Conservation (phyloP, 805 yeast genomes). For the Ogataea minuta region DNA sequence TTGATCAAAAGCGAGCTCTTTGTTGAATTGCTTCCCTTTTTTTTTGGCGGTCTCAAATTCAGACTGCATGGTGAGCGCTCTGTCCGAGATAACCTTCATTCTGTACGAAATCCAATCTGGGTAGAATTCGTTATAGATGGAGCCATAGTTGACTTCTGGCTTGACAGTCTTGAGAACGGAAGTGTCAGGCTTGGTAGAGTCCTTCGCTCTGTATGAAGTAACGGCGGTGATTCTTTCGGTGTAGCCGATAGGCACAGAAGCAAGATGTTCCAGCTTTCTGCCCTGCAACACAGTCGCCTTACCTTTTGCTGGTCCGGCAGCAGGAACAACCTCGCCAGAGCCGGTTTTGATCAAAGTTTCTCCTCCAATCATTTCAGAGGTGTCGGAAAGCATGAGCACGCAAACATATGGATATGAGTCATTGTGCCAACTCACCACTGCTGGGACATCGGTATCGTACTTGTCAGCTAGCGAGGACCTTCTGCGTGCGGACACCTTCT, state of each 20-base stretch:
- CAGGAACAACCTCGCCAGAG: slow-evolving; percentile 33
- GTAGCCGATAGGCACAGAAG: slow-evolving; percentile 41
- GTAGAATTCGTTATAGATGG: slow-evolving; percentile 39
- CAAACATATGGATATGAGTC: slow-evolving; percentile 67
- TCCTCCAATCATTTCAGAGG: slow-evolving; percentile 58
- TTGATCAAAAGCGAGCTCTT: slow-evolving; percentile 34
- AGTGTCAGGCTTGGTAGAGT: slow-evolving; percentile 36
- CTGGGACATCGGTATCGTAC: slow-evolving; percentile 42
- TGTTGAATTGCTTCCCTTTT: slow-evolving; percentile 36
- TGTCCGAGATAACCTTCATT: slow-evolving; percentile 34
- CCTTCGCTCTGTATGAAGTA: slow-evolving; percentile 41
- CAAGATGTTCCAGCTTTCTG: slow-evolving; percentile 44
- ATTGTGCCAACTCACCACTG: slow-evolving; percentile 60
- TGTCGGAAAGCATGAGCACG: slow-evolving; percentile 61
- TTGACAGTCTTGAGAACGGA: slow-evolving; percentile 42
- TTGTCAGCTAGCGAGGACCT: slow-evolving; percentile 24
- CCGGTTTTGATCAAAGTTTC: slow-evolving; percentile 55
- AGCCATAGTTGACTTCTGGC: slow-evolving; percentile 38
- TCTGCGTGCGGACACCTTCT: slow-evolving; percentile 27
- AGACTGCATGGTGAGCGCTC: slow-evolving; percentile 31
- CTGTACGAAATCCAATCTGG: slow-evolving; percentile 41
- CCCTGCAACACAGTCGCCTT: slow-evolving; percentile 51
- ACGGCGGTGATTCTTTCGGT: slow-evolving; percentile 45
- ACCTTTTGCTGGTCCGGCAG: slow-evolving; percentile 46
- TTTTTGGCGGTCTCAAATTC: slow-evolving; percentile 23